Base-by-base conservation (phyloP, 2,329 filamentous ascomycete species). In the Stachybotrys chartarum region DNA sequence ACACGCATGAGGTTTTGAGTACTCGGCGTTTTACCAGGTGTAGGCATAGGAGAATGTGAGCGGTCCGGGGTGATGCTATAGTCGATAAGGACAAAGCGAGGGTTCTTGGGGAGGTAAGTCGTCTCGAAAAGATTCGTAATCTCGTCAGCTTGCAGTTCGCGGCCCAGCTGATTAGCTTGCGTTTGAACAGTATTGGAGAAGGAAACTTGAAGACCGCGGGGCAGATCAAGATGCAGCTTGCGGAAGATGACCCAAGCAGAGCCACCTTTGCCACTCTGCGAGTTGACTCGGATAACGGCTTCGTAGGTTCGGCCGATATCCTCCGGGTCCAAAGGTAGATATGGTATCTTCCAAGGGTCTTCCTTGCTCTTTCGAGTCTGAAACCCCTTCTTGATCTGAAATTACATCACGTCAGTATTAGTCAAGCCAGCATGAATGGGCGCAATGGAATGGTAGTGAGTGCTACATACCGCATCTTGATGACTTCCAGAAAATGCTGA, bases 231-330 rank as follows among this genome's bases (percentile, higher is more conserved):
- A 67, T 94, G 84, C 59, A 97, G 84, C 66, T 91, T 87, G 63
- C 88, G 87, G 68, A 92, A 86, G 68, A 97, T 92, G 68, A 97
- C 89, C 90, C 90, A 97, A 52, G 93, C 92, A 57, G 90, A 87
- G 64, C 94, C 94, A 58, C 93, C 93, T 77, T 99, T 97, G 61
- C 93, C 93, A 64, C 85, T 90, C 71, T 97, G 93, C 17, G 90
- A 96, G 78, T 97, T 99, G 81, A 97, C 93, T 57, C 93, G 89
- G 69, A 97, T 97, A 68, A 97, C 88, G 57, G 93, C 93, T 74
- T 97, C 92, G 81, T 97, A 97, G n/a, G 87, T 97, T 56, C 93
- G 86, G 52, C 93, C 93, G 60, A 97, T 96, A 67, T 97, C 93
- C 66, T 88, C 81, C 6, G 93, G 93, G 67, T 97, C 93, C 64